Evolutionary conservation across 2,329 filamentous ascomycete genomes (phyloP).

Genomic region (Alternaria arborescens): DNA sequence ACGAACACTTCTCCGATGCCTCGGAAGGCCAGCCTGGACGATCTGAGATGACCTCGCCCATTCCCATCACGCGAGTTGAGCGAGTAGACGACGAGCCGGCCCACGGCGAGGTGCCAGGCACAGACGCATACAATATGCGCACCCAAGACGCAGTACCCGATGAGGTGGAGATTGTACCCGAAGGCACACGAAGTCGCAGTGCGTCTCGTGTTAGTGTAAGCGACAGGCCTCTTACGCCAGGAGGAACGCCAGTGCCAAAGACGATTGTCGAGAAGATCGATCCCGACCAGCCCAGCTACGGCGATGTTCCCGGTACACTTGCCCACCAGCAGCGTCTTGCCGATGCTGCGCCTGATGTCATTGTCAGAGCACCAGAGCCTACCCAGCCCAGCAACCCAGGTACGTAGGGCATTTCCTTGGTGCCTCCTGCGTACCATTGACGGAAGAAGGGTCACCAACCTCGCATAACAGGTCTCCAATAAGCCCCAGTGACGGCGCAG

Average conservation of each 20-base stretch:
- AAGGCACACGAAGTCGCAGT: constrained; percentile 51
- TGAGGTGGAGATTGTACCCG: constrained; percentile 66
- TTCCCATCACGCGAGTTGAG: constrained; percentile 70
- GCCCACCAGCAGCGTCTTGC: constrained; percentile 65
- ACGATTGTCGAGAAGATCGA: constrained; percentile 71
- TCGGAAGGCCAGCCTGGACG: constrained; percentile 62
- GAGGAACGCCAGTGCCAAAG: constrained; percentile 63
- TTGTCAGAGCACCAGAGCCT: constrained; percentile 59
- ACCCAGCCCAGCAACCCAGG: constrained; percentile 60
- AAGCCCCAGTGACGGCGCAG: constrained; percentile 47
- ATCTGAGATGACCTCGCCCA: constrained; percentile 60
- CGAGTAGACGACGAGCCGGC: constrained; percentile 66
- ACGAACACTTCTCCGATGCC: constrained; percentile 73
- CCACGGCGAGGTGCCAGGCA: constrained; percentile 70
- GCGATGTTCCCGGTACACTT: constrained; percentile 68
- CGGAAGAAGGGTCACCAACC: constrained; percentile 67
- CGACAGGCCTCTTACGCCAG: constrained; percentile 60
- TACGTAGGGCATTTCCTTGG: constrained; percentile 60
- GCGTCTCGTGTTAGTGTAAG: constrained; percentile 52
- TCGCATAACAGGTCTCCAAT: constrained; percentile 61
- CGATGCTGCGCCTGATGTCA: constrained; percentile 67
- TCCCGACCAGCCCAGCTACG: constrained; percentile 63
- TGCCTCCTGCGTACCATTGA: constrained; percentile 65
- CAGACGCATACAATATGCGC: constrained; percentile 66
- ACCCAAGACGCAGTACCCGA: constrained; percentile 69